Conservation (phyloP, 2,329 filamentous ascomycete species). For the Gnomoniopsis smithogilvyi region DNA sequence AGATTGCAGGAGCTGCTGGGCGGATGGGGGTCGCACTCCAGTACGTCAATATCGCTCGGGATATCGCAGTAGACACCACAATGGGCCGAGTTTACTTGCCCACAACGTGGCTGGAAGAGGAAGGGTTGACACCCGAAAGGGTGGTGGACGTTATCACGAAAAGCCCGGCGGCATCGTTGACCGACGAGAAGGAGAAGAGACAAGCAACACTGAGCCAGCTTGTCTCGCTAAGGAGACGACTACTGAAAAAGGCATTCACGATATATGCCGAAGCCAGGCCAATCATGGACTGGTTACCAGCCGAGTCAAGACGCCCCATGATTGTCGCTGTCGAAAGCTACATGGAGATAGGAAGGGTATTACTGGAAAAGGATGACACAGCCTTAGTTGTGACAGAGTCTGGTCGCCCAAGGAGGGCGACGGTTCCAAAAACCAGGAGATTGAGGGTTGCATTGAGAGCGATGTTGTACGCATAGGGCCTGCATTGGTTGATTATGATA, state of each 20-base stretch:
- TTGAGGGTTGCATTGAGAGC: conserved; percentile 19
- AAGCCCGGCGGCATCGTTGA: conserved; percentile 36
- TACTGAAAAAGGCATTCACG: conserved; percentile 59
- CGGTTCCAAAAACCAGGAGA: conserved; percentile 18
- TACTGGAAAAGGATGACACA: conserved; percentile 15
- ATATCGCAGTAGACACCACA: conserved; percentile 64
- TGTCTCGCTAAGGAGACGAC: conserved; percentile 45
- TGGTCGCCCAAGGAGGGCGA: conserved; percentile 18
- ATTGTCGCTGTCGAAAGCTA: conserved; percentile 23
- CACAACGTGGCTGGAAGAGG: conserved; percentile 57
- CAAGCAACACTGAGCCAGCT: neutral
- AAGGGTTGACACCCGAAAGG: conserved; percentile 49
- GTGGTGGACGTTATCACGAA: conserved; percentile 49
- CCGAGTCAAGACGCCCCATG: conserved; percentile 48
- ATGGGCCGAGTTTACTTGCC: conserved; percentile 69
- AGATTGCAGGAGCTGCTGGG: conserved; percentile 53
- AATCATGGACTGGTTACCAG: conserved; percentile 60
- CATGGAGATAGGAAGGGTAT: conserved; percentile 23
- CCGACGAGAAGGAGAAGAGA: neutral
- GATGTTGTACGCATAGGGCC: conserved; percentile 11
- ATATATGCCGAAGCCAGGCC: conserved; percentile 53
- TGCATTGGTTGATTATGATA: neutral
- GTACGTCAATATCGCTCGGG: conserved; percentile 73
- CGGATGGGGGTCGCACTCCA: conserved; percentile 74
- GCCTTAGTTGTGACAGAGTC: neutral